Base-by-base conservation (phyloP, 2,329 filamentous ascomycete genomes). In the Corinectria fuckeliana region DNA sequence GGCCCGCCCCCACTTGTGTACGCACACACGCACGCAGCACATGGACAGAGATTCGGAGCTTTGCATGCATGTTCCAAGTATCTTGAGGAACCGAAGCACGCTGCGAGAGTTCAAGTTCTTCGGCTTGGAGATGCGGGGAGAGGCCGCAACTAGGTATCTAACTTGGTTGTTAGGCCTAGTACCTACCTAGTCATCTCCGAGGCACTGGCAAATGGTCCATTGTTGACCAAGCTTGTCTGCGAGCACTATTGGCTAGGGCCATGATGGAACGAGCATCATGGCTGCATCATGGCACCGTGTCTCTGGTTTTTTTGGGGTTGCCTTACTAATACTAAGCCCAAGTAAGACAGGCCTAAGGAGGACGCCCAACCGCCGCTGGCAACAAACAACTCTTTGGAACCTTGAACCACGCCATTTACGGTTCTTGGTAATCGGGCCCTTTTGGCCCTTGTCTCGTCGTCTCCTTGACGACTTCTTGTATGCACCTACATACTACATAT, bases 401-500 rank as follows among this genome's bases (percentile, higher is more conserved):
- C 48, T 60, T 63, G 58, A 50, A 60, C 60, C 62, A 62, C 56
- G 64, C 58, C 58, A 62, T 58, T 38, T 20, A 5, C n/a, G 7
- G 38, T 50, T 47, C 42, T 59, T 38, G 50, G 28, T 18, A 50
- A 55, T 47, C 25, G 50, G 38, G 38, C 28, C 42, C 58, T 51
- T 58, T 57, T 53, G 54, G 55, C 61, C 59, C 57, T 39, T 57
- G 50, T 52, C 32, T 36, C 39, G 36, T 42, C 36, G 13, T 11
- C 32, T 18, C 32, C n/a, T 36, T 6, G 4, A 9, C 10, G 32
- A 16, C 32, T 36, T n/a, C 32, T 36, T 36, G 32, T 16, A 16
- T 18, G 10, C 16, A 36, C 32, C n/a, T n/a, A n/a, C n/a, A n/a
- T 36, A 36, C n/a, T 9, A n/a, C n/a, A n/a, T n/a, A n/a, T n/a